Conservation (phyloP, 2,329 filamentous ascomycete genomes). For the Botryotinia narcissicola region DNA sequence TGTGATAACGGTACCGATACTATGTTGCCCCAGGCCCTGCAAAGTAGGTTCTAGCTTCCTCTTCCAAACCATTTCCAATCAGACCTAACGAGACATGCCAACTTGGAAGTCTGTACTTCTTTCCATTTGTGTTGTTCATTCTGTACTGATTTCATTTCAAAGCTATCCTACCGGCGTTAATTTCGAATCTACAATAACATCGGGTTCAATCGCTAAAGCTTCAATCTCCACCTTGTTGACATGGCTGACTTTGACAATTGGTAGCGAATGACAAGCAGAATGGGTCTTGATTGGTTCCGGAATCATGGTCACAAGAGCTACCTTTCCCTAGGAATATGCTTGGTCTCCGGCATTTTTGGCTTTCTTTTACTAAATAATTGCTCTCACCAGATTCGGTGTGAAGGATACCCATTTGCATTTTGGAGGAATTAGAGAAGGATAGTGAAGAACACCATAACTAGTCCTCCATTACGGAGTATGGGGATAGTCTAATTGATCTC, state of each 20-base stretch:
- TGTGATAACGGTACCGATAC: neutral
- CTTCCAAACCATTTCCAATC: neutral
- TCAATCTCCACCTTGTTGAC: constrained; percentile 2
- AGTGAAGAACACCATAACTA: neutral
- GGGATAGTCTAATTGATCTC: neutral
- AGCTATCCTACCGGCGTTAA: too few species aligned
- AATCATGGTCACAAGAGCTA: constrained; percentile 11
- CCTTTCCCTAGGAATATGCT: constrained; percentile 3
- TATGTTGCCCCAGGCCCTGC: neutral
- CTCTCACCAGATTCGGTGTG: neutral
- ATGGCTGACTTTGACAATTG: neutral
- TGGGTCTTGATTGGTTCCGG: neutral
- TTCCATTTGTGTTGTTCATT: neutral
- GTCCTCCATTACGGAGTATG: neutral
- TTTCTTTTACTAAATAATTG: neutral
- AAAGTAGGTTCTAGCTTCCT: neutral
- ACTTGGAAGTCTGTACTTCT: neutral
- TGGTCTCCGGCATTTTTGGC: neutral
- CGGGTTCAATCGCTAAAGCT: neutral
- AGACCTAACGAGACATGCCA: neutral
- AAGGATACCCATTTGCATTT: neutral
- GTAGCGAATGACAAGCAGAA: neutral
- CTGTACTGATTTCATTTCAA: neutral
- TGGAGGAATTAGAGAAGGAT: neutral
- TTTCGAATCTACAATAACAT: neutral